These are phyloP conservation scores for Diaporthe caulivora DNA, from an alignment of 2,329 filamentous ascomycete genomes.

Conservation along the genomic window DNA sequence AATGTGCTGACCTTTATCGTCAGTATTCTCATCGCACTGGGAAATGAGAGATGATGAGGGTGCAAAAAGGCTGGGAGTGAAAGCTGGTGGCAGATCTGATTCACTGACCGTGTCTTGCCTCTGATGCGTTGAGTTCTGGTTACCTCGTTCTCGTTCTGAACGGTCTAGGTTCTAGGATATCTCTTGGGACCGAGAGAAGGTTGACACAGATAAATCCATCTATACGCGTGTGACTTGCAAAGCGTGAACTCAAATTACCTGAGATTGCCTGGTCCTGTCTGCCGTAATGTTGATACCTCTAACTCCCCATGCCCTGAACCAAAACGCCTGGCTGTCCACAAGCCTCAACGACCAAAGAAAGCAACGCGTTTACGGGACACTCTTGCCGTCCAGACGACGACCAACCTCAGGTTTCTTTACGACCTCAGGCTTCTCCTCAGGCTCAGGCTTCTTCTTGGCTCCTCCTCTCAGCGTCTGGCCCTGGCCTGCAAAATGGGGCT, in stretches of 20 bases:
- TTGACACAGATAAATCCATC: background rate
- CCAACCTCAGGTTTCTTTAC: constrained; percentile 55
- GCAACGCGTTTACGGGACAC: constrained; percentile 18
- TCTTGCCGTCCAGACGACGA: constrained; percentile 39
- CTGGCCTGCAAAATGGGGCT: constrained; percentile 84
- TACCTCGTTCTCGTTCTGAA: background rate
- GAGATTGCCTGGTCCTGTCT: constrained; percentile 20
- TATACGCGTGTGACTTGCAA: background rate
- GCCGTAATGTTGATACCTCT: background rate
- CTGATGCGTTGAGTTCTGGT: background rate
- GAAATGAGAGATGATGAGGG: background rate
- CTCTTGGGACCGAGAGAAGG: background rate
- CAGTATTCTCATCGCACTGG: background rate
- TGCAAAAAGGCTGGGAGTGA: background rate
- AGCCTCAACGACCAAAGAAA: background rate
- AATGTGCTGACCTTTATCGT: background rate
- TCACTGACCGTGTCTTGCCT: background rate
- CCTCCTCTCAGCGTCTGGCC: constrained; percentile 82
- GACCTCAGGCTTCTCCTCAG: constrained; percentile 60
- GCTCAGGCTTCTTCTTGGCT: constrained; percentile 77
- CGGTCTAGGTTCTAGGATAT: background rate
- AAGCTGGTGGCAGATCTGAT: background rate
- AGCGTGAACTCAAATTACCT: background rate
- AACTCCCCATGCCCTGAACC: constrained; percentile 30
- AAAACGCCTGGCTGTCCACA: constrained; percentile 31